Base-by-base conservation (phyloP, 805 yeast species). In the Candida succiphila region DNA sequence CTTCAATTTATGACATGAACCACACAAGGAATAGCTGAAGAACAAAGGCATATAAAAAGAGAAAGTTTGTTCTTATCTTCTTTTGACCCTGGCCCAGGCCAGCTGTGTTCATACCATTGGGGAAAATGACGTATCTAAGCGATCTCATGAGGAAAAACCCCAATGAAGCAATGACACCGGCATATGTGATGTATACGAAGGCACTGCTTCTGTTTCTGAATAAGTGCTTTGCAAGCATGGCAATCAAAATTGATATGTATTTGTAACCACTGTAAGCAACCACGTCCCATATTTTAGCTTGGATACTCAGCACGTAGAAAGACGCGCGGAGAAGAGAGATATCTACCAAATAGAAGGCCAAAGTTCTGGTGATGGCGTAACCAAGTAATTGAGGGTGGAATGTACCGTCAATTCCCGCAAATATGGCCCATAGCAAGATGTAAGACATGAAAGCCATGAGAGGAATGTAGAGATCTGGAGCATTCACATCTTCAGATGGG, bases 391-490 rank as follows among this genome's bases (percentile, higher is more conserved):
- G 88, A 0, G 98, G 98, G 47, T 89, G 95, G 63, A 92, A 92
- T 21, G 78, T 78, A 19, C 95, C 96, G 36, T 77, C 72, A 34
- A 89, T 59, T 9, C 98, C 99, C 37, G 84, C 82, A 42, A 82
- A 69, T 17, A 82, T 69, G 2, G 95, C 89, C 72, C 89, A 77
- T 25, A 85, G 67, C 39, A 92, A 61, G 32, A 89, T 78, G 50
- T 88, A 88, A 1, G 97, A 86, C 32, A 86, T 73, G 47, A 82
- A 72, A 2, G 96, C 84, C 96, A 94, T 92, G 39, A 84, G 59
- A 5, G 99, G 99, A 35, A 92, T 84, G 57, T 92, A 92, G 63
- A 92, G 69, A 54, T 92, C 99, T 3, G 98, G 98, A 0, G 97
- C 94, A 50, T 94, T 92, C 37, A 80, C 67, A 53, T 92, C 98